A percentile compares a stretch with the other conserved stretches of the same genome.
phyloP scores from a whole-genome alignment of 345 rosid genomes.

The Ricinus communis region DNA sequence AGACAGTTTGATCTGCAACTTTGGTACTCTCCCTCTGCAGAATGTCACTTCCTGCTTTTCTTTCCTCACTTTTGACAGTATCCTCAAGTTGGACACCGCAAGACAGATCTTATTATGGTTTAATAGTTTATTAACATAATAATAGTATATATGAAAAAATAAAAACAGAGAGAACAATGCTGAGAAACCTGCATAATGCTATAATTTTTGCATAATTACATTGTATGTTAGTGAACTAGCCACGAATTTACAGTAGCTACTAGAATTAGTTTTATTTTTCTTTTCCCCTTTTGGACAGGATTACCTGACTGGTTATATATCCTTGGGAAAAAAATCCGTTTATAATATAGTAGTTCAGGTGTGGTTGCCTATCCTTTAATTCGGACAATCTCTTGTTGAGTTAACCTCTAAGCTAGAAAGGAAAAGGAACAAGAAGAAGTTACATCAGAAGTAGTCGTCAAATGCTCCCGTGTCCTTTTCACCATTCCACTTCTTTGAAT shows the following conservation, averaged over 20 bases:
- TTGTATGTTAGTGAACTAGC: conserved; percentile 8
- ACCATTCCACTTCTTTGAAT: conserved; percentile 44
- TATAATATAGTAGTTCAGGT: conserved; percentile 22
- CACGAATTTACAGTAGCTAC: conserved; percentile 16
- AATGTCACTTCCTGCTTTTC: background rate
- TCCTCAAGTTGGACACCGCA: background rate
- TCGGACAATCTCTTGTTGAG: conserved; percentile 12
- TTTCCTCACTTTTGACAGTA: too few species aligned
- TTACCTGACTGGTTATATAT: conserved; percentile 21
- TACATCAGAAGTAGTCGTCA: conserved; percentile 78
- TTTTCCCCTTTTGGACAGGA: background rate
- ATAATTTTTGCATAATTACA: background rate
- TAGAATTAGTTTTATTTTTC: background rate
- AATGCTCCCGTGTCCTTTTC: conserved; percentile 65
- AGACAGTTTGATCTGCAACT: background rate
- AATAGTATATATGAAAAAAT: background rate
- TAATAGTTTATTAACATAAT: background rate
- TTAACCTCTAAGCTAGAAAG: conserved; percentile 20
- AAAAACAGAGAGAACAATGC: background rate
- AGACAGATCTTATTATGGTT: background rate
- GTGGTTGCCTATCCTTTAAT: conserved; percentile 19
- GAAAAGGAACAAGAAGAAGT: conserved; percentile 6
- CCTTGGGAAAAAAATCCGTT: conserved; percentile 20
- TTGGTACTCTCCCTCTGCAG: too few species aligned
- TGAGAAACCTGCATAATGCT: background rate